phyloP scores from a whole-genome alignment of 1,139 yeast species.

The Sugiyamaella sp. region DNA sequence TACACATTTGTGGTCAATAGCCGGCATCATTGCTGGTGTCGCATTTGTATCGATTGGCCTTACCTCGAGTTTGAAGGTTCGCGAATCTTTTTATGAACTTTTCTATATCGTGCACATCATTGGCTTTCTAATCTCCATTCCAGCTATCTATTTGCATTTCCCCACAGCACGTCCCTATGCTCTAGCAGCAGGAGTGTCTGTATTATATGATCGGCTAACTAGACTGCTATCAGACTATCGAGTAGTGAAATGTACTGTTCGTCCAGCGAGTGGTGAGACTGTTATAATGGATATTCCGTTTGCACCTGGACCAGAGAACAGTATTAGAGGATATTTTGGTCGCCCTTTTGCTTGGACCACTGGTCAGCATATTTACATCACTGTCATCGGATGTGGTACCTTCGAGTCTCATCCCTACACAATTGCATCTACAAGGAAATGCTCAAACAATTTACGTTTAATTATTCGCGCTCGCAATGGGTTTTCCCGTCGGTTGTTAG shows the following conservation, averaged over 20 bases:
- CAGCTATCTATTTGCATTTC: conserved; percentile 34
- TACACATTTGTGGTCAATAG: conserved; percentile 30
- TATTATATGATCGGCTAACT: conserved; percentile 33
- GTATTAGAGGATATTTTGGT: conserved; percentile 3
- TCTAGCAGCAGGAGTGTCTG: conserved; percentile 29
- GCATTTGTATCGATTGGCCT: conserved; percentile 32
- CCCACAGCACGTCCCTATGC: conserved; percentile 35
- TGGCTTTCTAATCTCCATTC: conserved; percentile 33
- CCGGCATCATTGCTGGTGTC: conserved; percentile 33
- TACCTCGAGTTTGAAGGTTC: conserved; percentile 26
- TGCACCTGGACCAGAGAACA: conserved; percentile 25
- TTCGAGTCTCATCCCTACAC: conserved; percentile 36
- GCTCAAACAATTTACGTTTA: conserved; percentile 30
- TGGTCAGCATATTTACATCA: conserved; percentile 37
- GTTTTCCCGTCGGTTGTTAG: conserved; percentile 30
- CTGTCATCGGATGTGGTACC: conserved; percentile 32
- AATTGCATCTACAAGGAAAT: conserved; percentile 33
- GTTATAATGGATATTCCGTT: conserved; percentile 32
- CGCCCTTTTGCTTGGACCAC: conserved; percentile 32
- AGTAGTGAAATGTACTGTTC: conserved; percentile 28
- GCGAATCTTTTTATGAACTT: conserved; percentile 31
- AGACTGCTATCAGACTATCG: conserved; percentile 32
- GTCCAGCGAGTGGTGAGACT: conserved; percentile 34
- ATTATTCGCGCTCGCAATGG: conserved; percentile 37
- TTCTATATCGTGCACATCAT: conserved; percentile 34